These are phyloP conservation scores for Zymoseptoria brevis DNA, from an alignment of 2,329 filamentous ascomycete genomes.

Conservation along the genomic window DNA sequence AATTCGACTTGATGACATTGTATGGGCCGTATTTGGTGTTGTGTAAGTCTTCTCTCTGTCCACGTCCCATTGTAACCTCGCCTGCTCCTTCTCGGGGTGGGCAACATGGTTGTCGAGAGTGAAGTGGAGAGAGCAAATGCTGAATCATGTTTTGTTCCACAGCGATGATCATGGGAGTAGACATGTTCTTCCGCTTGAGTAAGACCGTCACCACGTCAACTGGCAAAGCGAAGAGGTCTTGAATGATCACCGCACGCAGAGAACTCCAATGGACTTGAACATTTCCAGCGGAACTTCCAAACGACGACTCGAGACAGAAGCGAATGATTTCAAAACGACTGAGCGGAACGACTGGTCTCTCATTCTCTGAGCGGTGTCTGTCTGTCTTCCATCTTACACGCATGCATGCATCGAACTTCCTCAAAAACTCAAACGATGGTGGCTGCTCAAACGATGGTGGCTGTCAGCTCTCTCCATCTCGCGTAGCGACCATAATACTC, in stretches of 20 bases:
- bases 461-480: background rate
- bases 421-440: background rate
- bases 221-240: background rate
- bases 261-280: too few relatives aligned
- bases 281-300: too few relatives aligned
- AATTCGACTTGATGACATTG: constrained; percentile 43
- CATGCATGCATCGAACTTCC: background rate
- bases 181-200: constrained; percentile 33
- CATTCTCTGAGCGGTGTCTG: background rate
- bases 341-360: background rate
- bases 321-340: too few relatives aligned
- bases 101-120: too few relatives aligned
- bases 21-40: constrained; percentile 52
- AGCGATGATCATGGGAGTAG: constrained; percentile 37
- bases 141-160: too few relatives aligned
- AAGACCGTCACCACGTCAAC: constrained; percentile 2
- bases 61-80: too few relatives aligned
- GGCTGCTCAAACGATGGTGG: background rate
- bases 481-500: background rate
- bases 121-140: too few relatives aligned
- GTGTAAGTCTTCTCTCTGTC: constrained; percentile 47
- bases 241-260: background rate
- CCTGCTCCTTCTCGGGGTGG: too few relatives aligned
- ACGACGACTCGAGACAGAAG: too few relatives aligned
- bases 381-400: background rate